Conservation (phyloP, 2,329 filamentous ascomycete genomes). For the Knufia petricola region DNA sequence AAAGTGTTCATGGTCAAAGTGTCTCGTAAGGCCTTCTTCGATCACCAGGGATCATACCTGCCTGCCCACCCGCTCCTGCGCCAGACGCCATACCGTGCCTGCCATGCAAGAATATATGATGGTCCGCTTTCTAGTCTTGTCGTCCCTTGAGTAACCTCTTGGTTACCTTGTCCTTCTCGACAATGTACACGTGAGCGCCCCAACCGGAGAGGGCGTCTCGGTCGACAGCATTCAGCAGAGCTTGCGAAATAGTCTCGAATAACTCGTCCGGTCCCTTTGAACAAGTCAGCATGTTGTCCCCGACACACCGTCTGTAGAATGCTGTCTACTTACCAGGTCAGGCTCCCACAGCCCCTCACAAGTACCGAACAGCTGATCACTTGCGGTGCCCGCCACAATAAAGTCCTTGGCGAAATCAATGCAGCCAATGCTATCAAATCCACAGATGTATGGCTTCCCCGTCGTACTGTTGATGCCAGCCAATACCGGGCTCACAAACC, state of each 20-base stretch:
- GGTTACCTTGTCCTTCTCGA: constrained; percentile 99
- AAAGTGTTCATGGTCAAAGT: neutral
- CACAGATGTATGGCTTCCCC: constrained; percentile 93
- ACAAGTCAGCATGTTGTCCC: constrained; percentile 7
- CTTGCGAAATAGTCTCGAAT: constrained; percentile 96
- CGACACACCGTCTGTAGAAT: neutral
- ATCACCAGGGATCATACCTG: neutral
- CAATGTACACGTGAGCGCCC: constrained; percentile 98
- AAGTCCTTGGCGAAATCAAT: constrained; percentile 99
- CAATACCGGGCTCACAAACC: constrained; percentile 90
- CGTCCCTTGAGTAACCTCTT: constrained; percentile 96
- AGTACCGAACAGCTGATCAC: constrained; percentile 96
- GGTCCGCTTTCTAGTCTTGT: constrained; percentile 59
- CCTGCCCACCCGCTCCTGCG: neutral
- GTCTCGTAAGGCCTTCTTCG: neutral
- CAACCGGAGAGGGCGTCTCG: constrained; percentile 93
- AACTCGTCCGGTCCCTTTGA: constrained; percentile 75
- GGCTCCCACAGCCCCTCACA: constrained; percentile 98
- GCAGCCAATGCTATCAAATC: constrained; percentile 97
- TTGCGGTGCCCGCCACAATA: constrained; percentile 92
- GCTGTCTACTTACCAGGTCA: constrained; percentile 79
- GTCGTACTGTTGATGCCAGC: constrained; percentile 92
- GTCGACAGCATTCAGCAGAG: constrained; percentile 89
- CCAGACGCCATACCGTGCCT: constrained; percentile 7
- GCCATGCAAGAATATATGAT: neutral